These are phyloP conservation scores for Dryadomyces quercus-mongolicae DNA, from an alignment of 2,329 filamentous ascomycete genomes.

Conservation along the genomic window DNA sequence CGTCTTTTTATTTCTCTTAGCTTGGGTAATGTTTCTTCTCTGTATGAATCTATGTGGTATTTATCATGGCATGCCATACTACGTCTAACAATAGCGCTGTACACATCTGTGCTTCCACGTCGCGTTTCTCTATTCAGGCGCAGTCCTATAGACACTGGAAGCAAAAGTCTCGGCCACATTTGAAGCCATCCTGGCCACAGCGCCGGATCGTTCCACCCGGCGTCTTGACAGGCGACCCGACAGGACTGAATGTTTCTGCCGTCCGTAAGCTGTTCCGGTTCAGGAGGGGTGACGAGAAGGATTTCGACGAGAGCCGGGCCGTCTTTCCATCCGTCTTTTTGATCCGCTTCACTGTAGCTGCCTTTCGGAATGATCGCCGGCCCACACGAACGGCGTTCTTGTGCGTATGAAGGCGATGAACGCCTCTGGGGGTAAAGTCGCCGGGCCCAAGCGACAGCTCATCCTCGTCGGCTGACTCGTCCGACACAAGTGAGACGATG, in stretches of 20 bases:
- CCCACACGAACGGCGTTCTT: not conserved
- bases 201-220: conserved; percentile 36
- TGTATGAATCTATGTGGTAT: not conserved
- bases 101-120: no score
- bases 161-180: conserved; percentile 46
- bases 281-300: conserved; percentile 6
- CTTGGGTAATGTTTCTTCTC: not conserved
- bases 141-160: conserved; percentile 35
- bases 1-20: not conserved
- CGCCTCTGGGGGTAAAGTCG: conserved; percentile 13
- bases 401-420: not conserved
- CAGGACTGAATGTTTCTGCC: conserved; percentile 9
- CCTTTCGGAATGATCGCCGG: not conserved
- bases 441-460: conserved; percentile 24
- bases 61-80: not conserved
- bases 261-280: not conserved
- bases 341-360: not conserved
- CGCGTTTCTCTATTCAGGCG: no score
- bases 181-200: conserved; percentile 44
- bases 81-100: not conserved
- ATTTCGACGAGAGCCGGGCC: not conserved
- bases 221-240: conserved; percentile 24
- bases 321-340: not conserved
- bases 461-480: conserved; percentile 21
- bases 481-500: conserved; percentile 30